phyloP scores from a whole-genome alignment of 305 asterid genomes.

The Coffea humblotiana region DNA sequence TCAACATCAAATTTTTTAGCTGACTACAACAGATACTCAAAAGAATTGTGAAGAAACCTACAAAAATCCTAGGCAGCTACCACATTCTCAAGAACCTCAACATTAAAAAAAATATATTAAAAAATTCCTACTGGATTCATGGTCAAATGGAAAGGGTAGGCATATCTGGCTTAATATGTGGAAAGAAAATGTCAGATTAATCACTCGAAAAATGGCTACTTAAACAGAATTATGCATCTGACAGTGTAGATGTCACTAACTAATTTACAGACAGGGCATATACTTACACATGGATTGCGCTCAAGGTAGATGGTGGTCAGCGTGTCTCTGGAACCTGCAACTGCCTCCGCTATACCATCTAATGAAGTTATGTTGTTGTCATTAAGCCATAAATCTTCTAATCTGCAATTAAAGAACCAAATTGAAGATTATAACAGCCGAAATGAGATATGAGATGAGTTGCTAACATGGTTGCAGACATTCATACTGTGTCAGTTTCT shows the following conservation, averaged over 20 bases:
- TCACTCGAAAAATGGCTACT: background rate
- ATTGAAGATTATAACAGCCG: conserved; percentile 17
- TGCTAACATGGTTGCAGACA: conserved; percentile 18
- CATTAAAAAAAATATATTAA: background rate
- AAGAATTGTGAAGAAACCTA: background rate
- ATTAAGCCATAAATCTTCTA: conserved; percentile 97
- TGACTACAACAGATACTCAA: background rate
- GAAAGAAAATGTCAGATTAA: background rate
- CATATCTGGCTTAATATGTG: background rate
- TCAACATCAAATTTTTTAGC: background rate
- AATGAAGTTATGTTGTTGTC: conserved; percentile 76
- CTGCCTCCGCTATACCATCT: conserved; percentile 67
- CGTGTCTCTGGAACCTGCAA: conserved; percentile 60
- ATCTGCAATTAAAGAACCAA: conserved; percentile 45
- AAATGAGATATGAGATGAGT: conserved; percentile 1
- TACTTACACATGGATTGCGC: conserved; percentile 94
- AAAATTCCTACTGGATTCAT: background rate
- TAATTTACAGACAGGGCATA: background rate
- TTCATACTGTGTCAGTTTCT: conserved; percentile 58
- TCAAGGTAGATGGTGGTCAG: conserved; percentile 92
- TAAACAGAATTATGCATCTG: background rate
- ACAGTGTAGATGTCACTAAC: background rate
- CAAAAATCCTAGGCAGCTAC: no score
- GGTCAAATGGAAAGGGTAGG: background rate
- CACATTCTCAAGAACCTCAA: background rate